Conservation (phyloP, 2,329 filamentous ascomycete genomes). For the Rhynchosporium secalis region DNA sequence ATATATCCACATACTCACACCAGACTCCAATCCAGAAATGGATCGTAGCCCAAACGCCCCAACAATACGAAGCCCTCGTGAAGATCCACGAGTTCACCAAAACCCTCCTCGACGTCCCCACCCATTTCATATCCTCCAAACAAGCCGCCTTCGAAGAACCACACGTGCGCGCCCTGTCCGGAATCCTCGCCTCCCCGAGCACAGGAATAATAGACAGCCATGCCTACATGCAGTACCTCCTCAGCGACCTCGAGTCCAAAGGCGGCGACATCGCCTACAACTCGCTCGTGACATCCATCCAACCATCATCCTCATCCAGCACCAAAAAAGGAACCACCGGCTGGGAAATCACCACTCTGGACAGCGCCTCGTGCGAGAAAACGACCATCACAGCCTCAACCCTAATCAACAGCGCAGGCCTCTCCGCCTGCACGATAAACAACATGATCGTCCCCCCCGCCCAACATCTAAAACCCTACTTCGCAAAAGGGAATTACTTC, state of each 20-base stretch:
- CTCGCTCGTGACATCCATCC: conserved; percentile 62
- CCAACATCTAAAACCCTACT: conserved; percentile 64
- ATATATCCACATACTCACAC: too few relatives aligned
- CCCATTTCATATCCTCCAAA: conserved; percentile 62
- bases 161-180: conserved; percentile 68
- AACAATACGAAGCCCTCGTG: conserved; percentile 55
- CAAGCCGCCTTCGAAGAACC: conserved; percentile 71
- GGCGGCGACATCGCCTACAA: conserved; percentile 75
- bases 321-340: conserved; percentile 52
- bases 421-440: conserved; percentile 72
- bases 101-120: conserved; percentile 59
- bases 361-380: conserved; percentile 48
- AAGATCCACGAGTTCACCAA: conserved; percentile 49
- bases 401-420: conserved; percentile 82
- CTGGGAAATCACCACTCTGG: conserved; percentile 65
- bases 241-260: conserved; percentile 72
- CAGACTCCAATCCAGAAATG: conserved; percentile 58
- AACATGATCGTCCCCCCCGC: conserved; percentile 74
- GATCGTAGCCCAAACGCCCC: conserved; percentile 83
- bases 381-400: conserved; percentile 70
- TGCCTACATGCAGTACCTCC: conserved; percentile 76
- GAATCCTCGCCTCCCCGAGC: conserved; percentile 77
- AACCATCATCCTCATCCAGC: conserved; percentile 27
- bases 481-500: conserved; percentile 96
- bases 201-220: conserved; percentile 94